Evolutionary conservation across 2,329 filamentous ascomycete genomes (phyloP).

Genomic region (Fusarium pseudograminearum): DNA sequence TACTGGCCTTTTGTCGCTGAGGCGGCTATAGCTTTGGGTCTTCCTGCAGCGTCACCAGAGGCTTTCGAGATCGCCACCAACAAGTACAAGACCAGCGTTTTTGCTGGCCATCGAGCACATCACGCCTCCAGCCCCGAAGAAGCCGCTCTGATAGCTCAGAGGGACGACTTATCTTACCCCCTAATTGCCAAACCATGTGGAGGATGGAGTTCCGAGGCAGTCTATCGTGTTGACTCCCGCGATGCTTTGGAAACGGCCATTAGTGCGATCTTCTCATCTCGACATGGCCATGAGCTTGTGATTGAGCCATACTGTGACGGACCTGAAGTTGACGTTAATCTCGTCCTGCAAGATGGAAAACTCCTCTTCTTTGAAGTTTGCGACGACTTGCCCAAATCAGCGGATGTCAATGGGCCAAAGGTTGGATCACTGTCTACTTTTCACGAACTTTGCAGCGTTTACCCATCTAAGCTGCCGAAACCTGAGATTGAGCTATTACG

Average conservation of each 20-base stretch:
- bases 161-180: conserved; percentile 5
- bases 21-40: conserved; percentile 5
- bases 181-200: conserved; percentile 15
- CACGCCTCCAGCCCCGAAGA: conserved; percentile 5
- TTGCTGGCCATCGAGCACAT: conserved; percentile 13
- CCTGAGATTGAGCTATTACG: conserved; percentile 24
- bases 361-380: conserved; percentile 40
- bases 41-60: conserved; percentile 10
- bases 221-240: conserved; percentile 28
- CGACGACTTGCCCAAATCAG: conserved; percentile 36
- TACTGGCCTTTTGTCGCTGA: conserved; percentile 20
- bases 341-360: conserved; percentile 38
- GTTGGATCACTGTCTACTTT: conserved; percentile 1
- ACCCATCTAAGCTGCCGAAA: conserved; percentile 12
- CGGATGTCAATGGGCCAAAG: conserved; percentile 19
- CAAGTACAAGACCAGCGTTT: conserved; percentile 12
- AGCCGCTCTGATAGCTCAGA: conserved; percentile 1
- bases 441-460: conserved; percentile 9
- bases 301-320: conserved; percentile 40
- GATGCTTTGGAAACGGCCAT: conserved; percentile 6
- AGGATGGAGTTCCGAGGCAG: conserved; percentile 27
- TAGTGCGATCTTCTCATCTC: conserved; percentile 17
- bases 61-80: conserved; percentile 10
- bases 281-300: conserved; percentile 15
- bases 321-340: conserved; percentile 42